Conservation (phyloP, 1,284 basidiomycete species). For the Sporisorium sorghi region DNA sequence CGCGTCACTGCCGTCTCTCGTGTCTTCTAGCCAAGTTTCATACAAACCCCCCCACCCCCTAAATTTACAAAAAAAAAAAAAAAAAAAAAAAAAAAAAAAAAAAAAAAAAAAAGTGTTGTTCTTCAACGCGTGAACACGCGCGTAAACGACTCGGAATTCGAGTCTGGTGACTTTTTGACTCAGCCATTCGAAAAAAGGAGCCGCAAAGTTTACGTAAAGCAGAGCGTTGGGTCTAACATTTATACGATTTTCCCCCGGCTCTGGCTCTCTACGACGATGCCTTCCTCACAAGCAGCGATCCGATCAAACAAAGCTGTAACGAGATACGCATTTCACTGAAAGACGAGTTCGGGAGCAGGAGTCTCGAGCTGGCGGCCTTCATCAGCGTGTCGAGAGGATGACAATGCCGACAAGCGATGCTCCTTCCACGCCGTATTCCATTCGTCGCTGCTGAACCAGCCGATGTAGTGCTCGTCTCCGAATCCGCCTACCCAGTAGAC, state of each 20-base stretch:
- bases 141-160: slow-evolving; percentile 12
- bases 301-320: neutral
- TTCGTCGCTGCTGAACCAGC: slow-evolving; percentile 52
- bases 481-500: slow-evolving; percentile 67
- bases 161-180: slow-evolving; percentile 28
- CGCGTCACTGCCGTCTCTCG: too few relatives aligned
- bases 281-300: neutral
- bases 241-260: neutral
- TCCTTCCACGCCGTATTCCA: slow-evolving; percentile 40
- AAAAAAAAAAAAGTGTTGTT: slow-evolving; percentile 28
- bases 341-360: neutral
- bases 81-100: too few relatives aligned
- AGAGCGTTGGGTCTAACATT: neutral
- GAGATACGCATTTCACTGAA: neutral
- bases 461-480: slow-evolving; percentile 68
- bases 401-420: neutral
- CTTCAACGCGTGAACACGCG: slow-evolving; percentile 22
- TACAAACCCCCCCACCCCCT: too few relatives aligned
- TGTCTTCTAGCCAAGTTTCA: too few relatives aligned
- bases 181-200: slow-evolving; percentile 6
- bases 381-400: neutral
- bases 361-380: neutral
- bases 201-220: neutral
- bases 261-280: neutral
- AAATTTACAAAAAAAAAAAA: too few relatives aligned